A percentile compares a stretch with the other conserved stretches of the same genome.
These are phyloP conservation scores for Ciborinia camelliae DNA, from an alignment of 2,329 filamentous ascomycete species.

Conservation along the genomic window DNA sequence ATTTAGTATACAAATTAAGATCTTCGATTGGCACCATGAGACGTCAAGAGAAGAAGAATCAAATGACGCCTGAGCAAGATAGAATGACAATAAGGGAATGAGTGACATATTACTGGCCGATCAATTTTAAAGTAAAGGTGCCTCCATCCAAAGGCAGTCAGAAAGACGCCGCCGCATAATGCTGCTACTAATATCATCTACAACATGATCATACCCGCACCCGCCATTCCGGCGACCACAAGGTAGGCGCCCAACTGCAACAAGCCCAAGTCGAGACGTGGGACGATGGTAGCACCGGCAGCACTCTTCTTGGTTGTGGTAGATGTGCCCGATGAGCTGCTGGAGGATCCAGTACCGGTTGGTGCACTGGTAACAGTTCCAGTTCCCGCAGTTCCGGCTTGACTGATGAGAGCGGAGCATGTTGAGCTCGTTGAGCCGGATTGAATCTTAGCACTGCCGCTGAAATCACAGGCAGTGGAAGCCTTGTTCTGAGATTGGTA, in stretches of 20 bases:
- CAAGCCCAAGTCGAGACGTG: conserved; percentile 44
- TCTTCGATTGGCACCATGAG: background rate
- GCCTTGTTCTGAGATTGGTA: conserved; percentile 55
- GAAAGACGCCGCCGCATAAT: background rate
- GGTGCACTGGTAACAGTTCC: conserved; percentile 51
- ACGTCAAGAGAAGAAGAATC: background rate
- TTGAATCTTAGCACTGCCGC: conserved; percentile 59
- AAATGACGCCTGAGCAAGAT: background rate
- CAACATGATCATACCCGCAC: conserved; percentile 53
- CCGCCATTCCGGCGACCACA: conserved; percentile 48
- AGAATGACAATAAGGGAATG: background rate
- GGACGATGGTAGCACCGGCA: conserved; percentile 43
- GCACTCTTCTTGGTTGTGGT: conserved; percentile 33
- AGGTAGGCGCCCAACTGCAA: conserved; percentile 50
- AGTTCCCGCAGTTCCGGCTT: conserved; percentile 60
- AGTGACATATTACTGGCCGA: background rate
- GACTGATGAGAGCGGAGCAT: conserved; percentile 58
- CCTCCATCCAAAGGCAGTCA: conserved; percentile 12
- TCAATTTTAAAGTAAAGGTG: conserved; percentile 4
- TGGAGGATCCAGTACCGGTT: conserved; percentile 39
- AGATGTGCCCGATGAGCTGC: conserved; percentile 29
- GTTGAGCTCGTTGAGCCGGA: conserved; percentile 45
- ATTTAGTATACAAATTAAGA: conserved; percentile 20
- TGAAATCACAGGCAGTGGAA: conserved; percentile 65
- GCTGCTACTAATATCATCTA: conserved; percentile 37